phyloP scores from a whole-genome alignment of 768 basidiomycete species.

The Favolaschia claudopus region DNA sequence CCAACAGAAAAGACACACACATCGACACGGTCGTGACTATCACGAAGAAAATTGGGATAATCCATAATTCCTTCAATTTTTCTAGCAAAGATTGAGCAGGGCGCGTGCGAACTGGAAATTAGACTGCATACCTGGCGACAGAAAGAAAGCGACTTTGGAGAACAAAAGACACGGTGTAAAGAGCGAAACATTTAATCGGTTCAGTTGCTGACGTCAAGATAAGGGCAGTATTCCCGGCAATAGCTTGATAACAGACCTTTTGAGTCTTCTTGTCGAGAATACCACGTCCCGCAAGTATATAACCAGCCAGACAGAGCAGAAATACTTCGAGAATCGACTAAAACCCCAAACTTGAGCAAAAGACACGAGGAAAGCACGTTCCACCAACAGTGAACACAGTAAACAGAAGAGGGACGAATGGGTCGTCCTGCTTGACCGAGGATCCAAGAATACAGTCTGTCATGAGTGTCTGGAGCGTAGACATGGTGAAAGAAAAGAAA shows the following conservation, averaged over 20 bases:
- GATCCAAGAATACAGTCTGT: neutral
- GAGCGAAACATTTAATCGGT: conserved; percentile 84
- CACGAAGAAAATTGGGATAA: conserved; percentile 86
- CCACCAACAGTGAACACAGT: conserved; percentile 24
- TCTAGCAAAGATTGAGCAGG: conserved; percentile 43
- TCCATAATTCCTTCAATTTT: conserved; percentile 84
- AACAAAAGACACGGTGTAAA: conserved; percentile 91
- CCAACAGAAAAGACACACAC: conserved; percentile 67
- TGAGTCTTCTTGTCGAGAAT: conserved; percentile 91
- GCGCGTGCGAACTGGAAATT: neutral
- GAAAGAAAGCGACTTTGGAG: conserved; percentile 94
- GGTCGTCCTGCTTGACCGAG: conserved; percentile 5
- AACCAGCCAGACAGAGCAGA: conserved; percentile 84
- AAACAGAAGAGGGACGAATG: conserved; percentile 19
- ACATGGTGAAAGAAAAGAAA: neutral
- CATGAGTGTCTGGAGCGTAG: conserved; percentile 18
- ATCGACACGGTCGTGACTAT: conserved; percentile 80
- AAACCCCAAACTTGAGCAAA: neutral
- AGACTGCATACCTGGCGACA: conserved; percentile 70
- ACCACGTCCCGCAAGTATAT: conserved; percentile 77
- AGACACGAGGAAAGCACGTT: neutral
- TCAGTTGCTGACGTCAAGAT: conserved; percentile 65
- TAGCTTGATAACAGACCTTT: conserved; percentile 59
- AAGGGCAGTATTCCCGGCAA: conserved; percentile 5
- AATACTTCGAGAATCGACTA: conserved; percentile 93